These are phyloP conservation scores for Mortierella sp. DNA, from an alignment of 371 early-diverging fungal species.

Conservation along the genomic window DNA sequence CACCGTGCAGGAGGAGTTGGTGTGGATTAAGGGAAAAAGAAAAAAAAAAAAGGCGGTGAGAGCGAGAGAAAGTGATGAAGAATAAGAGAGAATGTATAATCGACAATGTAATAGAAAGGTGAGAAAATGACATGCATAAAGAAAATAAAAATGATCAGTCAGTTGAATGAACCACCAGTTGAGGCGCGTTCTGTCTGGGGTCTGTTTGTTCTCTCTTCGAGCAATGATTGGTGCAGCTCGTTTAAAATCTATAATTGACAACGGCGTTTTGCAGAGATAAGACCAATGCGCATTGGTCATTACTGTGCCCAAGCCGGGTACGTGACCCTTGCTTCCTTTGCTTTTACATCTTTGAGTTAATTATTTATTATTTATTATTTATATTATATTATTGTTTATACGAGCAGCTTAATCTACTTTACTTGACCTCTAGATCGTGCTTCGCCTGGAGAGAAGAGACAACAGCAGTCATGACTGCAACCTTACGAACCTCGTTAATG, in stretches of 20 bases:
- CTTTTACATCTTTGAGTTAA: neutral
- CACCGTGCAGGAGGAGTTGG: neutral
- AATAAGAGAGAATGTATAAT: neutral
- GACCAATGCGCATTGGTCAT: no score
- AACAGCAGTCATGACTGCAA: conserved; percentile 50
- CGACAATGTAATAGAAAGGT: neutral
- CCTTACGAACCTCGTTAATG: conserved; percentile 44
- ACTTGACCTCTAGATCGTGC: conserved; percentile 17
- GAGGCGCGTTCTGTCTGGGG: no score
- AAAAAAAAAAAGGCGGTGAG: neutral
- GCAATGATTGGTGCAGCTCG: conserved; percentile 7
- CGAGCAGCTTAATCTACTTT: conserved; percentile 2
- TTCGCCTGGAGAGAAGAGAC: conserved; percentile 43
- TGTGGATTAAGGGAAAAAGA: neutral
- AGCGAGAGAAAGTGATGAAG: neutral
- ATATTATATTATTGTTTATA: neutral
- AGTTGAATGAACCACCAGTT: no score
- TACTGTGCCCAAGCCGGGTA: neutral
- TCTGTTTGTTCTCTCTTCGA: conserved; percentile 5
- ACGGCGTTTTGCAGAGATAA: no score
- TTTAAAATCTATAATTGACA: neutral
- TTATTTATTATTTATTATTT: neutral
- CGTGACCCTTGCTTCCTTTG: no score
- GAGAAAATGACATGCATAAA: neutral
- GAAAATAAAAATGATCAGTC: neutral